A percentile compares a stretch with the other conserved stretches of the same genome.
Conservation (phyloP, 1,284 basidiomycete genomes). For the Rhizoctonia solani region DNA sequence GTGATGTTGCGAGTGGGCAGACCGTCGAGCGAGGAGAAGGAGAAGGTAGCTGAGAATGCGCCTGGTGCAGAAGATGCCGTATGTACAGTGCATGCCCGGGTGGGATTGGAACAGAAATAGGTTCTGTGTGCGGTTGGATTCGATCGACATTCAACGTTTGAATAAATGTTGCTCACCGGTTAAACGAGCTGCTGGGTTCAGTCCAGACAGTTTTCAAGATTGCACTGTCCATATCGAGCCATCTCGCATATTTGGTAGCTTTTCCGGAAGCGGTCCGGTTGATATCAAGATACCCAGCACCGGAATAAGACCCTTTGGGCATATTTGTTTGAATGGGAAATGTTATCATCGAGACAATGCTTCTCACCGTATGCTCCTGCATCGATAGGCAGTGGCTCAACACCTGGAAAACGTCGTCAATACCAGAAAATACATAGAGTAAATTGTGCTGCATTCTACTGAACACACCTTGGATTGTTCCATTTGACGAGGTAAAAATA, state of each 20-base stretch:
- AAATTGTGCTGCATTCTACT: too few relatives aligned
- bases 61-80: constrained; percentile 19
- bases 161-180: constrained; percentile 43
- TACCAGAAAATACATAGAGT: too few relatives aligned
- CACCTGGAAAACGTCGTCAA: constrained; percentile 56
- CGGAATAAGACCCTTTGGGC: constrained; percentile 64
- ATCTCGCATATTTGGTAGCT: constrained; percentile 59
- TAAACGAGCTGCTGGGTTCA: constrained; percentile 44
- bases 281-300: constrained; percentile 64
- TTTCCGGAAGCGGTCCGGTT: constrained; percentile 45
- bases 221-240: constrained; percentile 69
- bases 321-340: constrained; percentile 2
- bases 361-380: constrained; percentile 64
- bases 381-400: constrained; percentile 56
- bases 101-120: constrained; percentile 69
- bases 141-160: constrained; percentile 36
- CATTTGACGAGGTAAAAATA: constrained; percentile 62
- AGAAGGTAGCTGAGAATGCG: constrained; percentile 13
- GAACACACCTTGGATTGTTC: constrained; percentile 61
- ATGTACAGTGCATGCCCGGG: constrained; percentile 44
- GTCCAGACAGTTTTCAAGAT: constrained; percentile 63
- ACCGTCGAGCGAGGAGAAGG: not conserved
- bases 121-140: constrained; percentile 50
- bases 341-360: constrained; percentile 29
- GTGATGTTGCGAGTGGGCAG: constrained; percentile 49